phyloP scores from a whole-genome alignment of 2,329 filamentous ascomycete genomes.

The Penicillium digitatum region DNA sequence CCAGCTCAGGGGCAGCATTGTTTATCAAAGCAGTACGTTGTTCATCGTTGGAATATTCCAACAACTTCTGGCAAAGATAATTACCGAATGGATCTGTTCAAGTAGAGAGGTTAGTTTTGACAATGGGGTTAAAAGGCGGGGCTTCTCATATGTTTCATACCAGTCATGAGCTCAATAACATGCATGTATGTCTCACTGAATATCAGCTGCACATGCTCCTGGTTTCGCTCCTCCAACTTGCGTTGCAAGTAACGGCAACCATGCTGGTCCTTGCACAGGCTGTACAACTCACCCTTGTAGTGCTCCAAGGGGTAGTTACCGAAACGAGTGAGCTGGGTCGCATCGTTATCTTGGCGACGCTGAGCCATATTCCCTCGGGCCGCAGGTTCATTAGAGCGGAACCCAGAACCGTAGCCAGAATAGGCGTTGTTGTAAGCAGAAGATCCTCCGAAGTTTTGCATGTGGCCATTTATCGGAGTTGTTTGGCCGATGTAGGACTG shows the following conservation, averaged over 20 bases:
- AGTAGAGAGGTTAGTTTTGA: slow-evolving; percentile 20
- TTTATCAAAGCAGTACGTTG: slow-evolving; percentile 90
- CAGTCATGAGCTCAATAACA: slow-evolving; percentile 94
- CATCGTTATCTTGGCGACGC: slow-evolving; percentile 51
- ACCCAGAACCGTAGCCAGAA: slow-evolving; percentile 47
- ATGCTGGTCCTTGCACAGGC: slow-evolving; percentile 94
- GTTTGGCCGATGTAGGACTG: slow-evolving; percentile 54
- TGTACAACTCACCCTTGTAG: slow-evolving; percentile 78
- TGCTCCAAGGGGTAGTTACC: slow-evolving; percentile 77
- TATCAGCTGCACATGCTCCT: slow-evolving; percentile 83
- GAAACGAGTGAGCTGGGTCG: slow-evolving; percentile 68
- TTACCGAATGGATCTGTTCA: slow-evolving; percentile 85
- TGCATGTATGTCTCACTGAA: slow-evolving; percentile 91
- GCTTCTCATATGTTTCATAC: slow-evolving; percentile 33
- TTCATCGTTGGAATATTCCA: slow-evolving; percentile 92
- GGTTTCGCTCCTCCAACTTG: slow-evolving; percentile 85
- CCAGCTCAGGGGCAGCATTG: slow-evolving; percentile 82
- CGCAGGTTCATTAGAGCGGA: slow-evolving; percentile 67
- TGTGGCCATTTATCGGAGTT: slow-evolving; percentile 35
- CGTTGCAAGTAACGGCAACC: slow-evolving; percentile 95
- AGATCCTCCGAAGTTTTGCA: slow-evolving; percentile 44
- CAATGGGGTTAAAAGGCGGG: background rate
- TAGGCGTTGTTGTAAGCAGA: slow-evolving; percentile 51
- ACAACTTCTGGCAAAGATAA: slow-evolving; percentile 96
- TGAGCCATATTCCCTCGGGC: slow-evolving; percentile 68